These are phyloP conservation scores for Meyerozyma athensensis DNA, from an alignment of 1,139 yeast species.

Conservation along the genomic window DNA sequence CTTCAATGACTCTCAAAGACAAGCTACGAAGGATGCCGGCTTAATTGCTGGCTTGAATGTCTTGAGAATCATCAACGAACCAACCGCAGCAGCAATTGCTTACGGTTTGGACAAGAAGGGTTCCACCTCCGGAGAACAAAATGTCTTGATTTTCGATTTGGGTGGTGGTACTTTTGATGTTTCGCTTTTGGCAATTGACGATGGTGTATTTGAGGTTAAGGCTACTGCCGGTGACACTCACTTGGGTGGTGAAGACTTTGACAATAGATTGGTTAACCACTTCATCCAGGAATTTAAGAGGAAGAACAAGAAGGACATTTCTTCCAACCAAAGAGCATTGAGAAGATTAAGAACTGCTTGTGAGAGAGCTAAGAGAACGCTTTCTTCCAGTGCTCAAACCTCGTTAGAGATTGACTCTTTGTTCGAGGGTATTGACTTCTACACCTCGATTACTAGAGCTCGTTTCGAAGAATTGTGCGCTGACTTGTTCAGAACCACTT, in stretches of 20 bases:
- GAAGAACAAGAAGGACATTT: slow-evolving; percentile 73
- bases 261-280: slow-evolving; percentile 73
- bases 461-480: slow-evolving; percentile 88
- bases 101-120: slow-evolving; percentile 40
- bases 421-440: slow-evolving; percentile 77
- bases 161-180: slow-evolving; percentile 53
- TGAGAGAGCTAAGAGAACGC: slow-evolving; percentile 89
- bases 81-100: slow-evolving; percentile 50
- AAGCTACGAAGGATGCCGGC: slow-evolving; percentile 50
- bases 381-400: slow-evolving; percentile 83
- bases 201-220: slow-evolving; percentile 21
- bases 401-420: slow-evolving; percentile 82
- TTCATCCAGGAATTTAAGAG: slow-evolving; percentile 81
- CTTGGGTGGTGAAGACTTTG: slow-evolving; percentile 52
- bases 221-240: slow-evolving; percentile 26
- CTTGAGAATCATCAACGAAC: slow-evolving; percentile 47
- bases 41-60: slow-evolving; percentile 47
- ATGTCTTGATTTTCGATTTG: slow-evolving; percentile 42
- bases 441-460: slow-evolving; percentile 81
- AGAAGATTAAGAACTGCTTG: slow-evolving; percentile 89
- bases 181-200: slow-evolving; percentile 20
- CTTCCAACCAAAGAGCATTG: slow-evolving; percentile 73
- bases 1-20: slow-evolving; percentile 48
- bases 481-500: slow-evolving; percentile 76
- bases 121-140: slow-evolving; percentile 17